phyloP scores from a whole-genome alignment of 805 yeast genomes.

The Candida sithepensis region DNA sequence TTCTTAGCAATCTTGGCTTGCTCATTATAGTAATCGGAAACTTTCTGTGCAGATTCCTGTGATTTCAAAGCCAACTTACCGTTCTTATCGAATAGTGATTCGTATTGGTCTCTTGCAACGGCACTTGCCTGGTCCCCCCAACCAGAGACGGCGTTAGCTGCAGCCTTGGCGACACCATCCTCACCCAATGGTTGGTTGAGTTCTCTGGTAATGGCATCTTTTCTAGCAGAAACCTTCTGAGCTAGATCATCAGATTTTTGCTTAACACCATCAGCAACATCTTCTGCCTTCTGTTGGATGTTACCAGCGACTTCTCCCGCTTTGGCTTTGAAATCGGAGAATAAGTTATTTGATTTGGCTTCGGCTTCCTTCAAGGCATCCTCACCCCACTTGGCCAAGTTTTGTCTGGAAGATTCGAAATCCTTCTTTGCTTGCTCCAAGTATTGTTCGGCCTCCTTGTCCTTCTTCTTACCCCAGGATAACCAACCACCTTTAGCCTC shows the following conservation, averaged over 20 bases:
- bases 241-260: conserved; percentile 9
- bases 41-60: conserved; percentile 21
- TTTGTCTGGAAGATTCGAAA: conserved; percentile 31
- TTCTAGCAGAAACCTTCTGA: conserved; percentile 7
- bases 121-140: conserved; percentile 45
- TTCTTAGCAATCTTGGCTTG: conserved; percentile 24
- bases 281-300: conserved; percentile 8
- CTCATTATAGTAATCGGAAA: conserved; percentile 21
- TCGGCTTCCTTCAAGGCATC: conserved; percentile 20
- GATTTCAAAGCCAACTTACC: conserved; percentile 20
- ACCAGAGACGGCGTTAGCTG: conserved; percentile 38
- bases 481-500: conserved; percentile 35
- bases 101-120: conserved; percentile 40
- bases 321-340: conserved; percentile 10
- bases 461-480: conserved; percentile 35
- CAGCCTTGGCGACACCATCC: conserved; percentile 30
- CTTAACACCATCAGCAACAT: conserved; percentile 13
- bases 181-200: conserved; percentile 23
- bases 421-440: conserved; percentile 33
- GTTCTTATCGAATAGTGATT: conserved; percentile 21
- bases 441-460: conserved; percentile 33
- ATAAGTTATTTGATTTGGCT: conserved; percentile 7
- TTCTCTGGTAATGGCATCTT: conserved; percentile 15
- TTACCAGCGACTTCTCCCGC: conserved; percentile 6
- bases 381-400: conserved; percentile 22